These are phyloP conservation scores for Tricholoma sp. DNA, from an alignment of 768 basidiomycete species.

Conservation along the genomic window DNA sequence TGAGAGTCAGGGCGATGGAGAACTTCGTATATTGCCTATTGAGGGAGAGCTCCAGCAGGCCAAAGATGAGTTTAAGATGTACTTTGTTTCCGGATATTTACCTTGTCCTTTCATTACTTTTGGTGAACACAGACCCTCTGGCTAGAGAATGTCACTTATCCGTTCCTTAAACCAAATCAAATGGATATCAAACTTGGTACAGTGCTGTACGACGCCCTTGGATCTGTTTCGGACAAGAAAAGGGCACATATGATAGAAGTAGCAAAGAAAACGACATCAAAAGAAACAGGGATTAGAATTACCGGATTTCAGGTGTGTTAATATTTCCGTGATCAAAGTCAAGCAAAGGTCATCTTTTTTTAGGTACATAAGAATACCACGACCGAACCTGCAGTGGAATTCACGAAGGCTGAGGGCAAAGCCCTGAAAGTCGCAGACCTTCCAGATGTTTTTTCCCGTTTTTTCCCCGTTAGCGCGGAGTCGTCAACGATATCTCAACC, in stretches of 20 bases:
- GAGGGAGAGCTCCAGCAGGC: conserved; percentile 5
- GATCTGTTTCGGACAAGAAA: conserved; percentile 64
- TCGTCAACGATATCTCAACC: conserved; percentile 4
- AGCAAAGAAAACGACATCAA: conserved; percentile 66
- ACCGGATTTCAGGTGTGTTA: conserved; percentile 84
- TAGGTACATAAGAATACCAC: conserved; percentile 72
- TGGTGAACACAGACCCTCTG: conserved; percentile 60
- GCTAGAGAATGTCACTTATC: conserved; percentile 73
- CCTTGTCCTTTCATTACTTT: not conserved
- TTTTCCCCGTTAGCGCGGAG: conserved; percentile 57
- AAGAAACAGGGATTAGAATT: conserved; percentile 71
- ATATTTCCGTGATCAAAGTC: not conserved
- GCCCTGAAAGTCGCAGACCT: conserved; percentile 65
- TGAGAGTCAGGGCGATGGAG: conserved; percentile 18
- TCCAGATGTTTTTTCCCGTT: conserved; percentile 66
- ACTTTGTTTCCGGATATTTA: not conserved
- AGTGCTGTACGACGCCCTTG: conserved; percentile 60
- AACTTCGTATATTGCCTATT: conserved; percentile 12
- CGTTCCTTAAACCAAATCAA: conserved; percentile 78
- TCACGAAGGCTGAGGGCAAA: conserved; percentile 76
- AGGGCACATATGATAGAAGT: conserved; percentile 67
- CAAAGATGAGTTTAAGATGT: conserved; percentile 15
- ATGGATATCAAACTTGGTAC: conserved; percentile 94
- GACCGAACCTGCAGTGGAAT: conserved; percentile 44
- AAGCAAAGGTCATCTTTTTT: not conserved